Percentiles rank a stretch among this genome's conserved stretches.
These are phyloP conservation scores for Cutaneotrichosporon cutaneum DNA, from an alignment of 1,284 basidiomycete species.

Conservation along the genomic window DNA sequence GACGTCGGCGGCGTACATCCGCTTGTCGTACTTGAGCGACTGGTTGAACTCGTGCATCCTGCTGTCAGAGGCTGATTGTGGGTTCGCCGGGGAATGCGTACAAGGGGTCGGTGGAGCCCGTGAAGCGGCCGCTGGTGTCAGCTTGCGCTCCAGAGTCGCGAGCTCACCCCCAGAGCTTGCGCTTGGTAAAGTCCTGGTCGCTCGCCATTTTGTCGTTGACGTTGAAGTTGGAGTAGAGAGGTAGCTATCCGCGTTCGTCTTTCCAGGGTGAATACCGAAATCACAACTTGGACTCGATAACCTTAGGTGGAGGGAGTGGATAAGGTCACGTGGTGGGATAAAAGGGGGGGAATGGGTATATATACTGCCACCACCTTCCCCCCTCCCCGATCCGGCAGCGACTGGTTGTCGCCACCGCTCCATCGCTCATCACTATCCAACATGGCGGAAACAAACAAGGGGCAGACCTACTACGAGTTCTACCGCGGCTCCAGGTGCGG, in stretches of 20 bases:
- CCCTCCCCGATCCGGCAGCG: background rate
- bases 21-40: slow-evolving; percentile 88
- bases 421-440: slow-evolving; percentile 11
- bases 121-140: slow-evolving; percentile 24
- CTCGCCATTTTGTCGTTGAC: slow-evolving; percentile 24
- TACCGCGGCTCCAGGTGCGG: slow-evolving; percentile 60
- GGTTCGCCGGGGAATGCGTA: slow-evolving; percentile 53
- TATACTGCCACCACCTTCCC: background rate
- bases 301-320: background rate
- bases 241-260: background rate
- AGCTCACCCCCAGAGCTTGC: slow-evolving; percentile 52
- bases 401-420: background rate
- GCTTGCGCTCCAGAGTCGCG: slow-evolving; percentile 12
- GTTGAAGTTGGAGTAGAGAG: background rate
- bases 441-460: slow-evolving; percentile 35
- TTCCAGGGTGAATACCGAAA: background rate
- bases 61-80: background rate
- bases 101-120: slow-evolving; percentile 64
- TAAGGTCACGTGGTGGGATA: background rate
- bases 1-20: slow-evolving; percentile 91
- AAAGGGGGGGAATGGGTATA: background rate
- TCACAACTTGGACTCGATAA: background rate
- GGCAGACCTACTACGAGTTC: slow-evolving; percentile 79
- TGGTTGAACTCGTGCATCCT: slow-evolving; percentile 97
- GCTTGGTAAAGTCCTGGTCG: slow-evolving; percentile 49